Base-by-base conservation (phyloP, 2,329 filamentous ascomycete genomes). In the Coleophoma cylindrospora region DNA sequence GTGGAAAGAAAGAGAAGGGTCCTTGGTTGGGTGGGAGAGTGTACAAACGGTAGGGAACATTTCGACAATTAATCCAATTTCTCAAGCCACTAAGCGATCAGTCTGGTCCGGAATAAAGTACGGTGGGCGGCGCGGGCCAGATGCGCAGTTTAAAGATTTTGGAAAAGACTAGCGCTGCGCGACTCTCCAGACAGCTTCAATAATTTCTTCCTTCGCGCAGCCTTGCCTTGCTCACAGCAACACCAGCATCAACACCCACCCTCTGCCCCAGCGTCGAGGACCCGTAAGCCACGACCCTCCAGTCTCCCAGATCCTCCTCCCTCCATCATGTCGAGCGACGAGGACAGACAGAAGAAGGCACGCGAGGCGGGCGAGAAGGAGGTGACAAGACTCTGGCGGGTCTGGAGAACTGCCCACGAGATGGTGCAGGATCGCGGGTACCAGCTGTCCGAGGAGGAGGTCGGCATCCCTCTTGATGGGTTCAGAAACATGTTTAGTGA, bases 371-470 rank as follows among this genome's bases (percentile, higher is more conserved):
- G 66, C 15, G 64, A 71, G 41, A 62, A 69, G 52, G 72, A 74
- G 57, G 57, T 67, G 22, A 77, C 81, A 57, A 84, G 88, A 66
- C 82, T 96, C 60, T 99, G 94, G 92, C 88, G 92, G 70, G 90
- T 91, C 62, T 95, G 89, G 83, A 84, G 84, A 70, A 99, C 94
- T 9, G 84, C 91, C 45, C 90, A 95, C 70, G 89, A 99, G 77
- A 95, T 99, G 92, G 86, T 94, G 61, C 77, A 81, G 54, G 94
- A 97, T 70, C 76, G 92, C 68, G 94, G 95, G 63, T 99, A 99
- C 73, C 87, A 95, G 65, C 79, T 99, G 40, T 80, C 88, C 36
- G 89, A 96, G 58, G 86, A 91, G 46, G 94, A 99, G 75, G 81
- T 95, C 68, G 85, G 85, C 66, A 88, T 97, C 61, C 80, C 87